Evolutionary conservation across 495 filamentous ascomycete genomes (phyloP), one percentile per base, ranked within the genome.

Genomic region (Penicillium manginii): DNA sequence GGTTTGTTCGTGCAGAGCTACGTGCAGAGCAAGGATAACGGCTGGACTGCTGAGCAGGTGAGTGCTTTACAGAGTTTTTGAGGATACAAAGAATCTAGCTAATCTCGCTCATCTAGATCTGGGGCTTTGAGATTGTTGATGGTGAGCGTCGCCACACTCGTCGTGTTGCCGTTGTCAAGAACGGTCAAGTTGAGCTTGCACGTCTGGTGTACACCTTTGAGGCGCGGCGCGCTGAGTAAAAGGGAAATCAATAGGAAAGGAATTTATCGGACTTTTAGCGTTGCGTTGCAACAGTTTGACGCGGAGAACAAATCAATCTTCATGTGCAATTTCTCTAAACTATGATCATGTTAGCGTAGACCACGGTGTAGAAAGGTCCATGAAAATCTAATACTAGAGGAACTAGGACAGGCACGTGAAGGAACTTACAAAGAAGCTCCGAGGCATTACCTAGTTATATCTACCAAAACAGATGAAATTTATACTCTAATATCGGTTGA

Each of bases 201-300:
- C 83, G 84, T 70, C 74, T 97, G 69, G 86, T 96, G 10, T 97
- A 96, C 70, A 83, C 91, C 62, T 96, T 69, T 50, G 52, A 71
- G 55, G 57, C 29, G 26, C 58, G 49, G 19, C 40, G 47, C 33
- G 32, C 47, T 54, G 50, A 56, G 29, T 45, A 45, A 45, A n/a
- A 17, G 17, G 18, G 9, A 45, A 19, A 18, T 18, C 15, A 17
- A 45, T 10, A 18, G 15, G 7, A 45, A 45, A 22, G 42, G 42
- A 45, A 21, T 21, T 45, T 22, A 4, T 19, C 42, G 42, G 42
- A 17, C 42, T 45, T 45, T 45, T 21, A 45, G 42, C 42, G 42
- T 45, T 45, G 42, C 42, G 5, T n/a, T 19, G 9, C 42, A 45
- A 45, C 17, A 12, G 2, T 17, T 45, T 4, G 2, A 45, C 18